Percentiles rank a stretch among this genome's conserved stretches.
phyloP scores from a whole-genome alignment of 2,329 filamentous ascomycete genomes.

The Xylaria sp. region DNA sequence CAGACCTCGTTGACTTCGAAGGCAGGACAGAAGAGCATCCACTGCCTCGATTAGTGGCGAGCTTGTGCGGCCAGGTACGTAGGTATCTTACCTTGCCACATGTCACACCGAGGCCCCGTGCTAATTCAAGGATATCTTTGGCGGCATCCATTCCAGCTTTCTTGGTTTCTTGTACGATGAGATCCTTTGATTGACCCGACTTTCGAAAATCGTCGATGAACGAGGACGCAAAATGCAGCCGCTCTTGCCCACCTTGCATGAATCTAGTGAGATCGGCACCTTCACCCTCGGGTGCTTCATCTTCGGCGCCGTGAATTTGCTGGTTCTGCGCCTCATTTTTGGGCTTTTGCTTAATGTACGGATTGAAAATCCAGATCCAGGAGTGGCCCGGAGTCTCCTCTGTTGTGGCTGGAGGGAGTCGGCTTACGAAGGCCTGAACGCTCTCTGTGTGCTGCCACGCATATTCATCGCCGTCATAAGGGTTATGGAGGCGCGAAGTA shows the following conservation, averaged over 20 bases:
- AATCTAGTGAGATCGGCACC: conserved; percentile 62
- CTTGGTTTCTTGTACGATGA: conserved; percentile 60
- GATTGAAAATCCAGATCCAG: conserved; percentile 82
- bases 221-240: conserved; percentile 58
- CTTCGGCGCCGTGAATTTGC: conserved; percentile 57
- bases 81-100: conserved; percentile 70
- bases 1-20: conserved; percentile 71
- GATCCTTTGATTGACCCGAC: conserved; percentile 50
- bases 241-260: conserved; percentile 62
- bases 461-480: conserved; percentile 63
- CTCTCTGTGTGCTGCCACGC: conserved; percentile 74
- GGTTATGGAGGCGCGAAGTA: conserved; percentile 63
- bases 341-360: conserved; percentile 58
- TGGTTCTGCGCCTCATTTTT: conserved; percentile 52
- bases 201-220: conserved; percentile 62
- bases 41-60: conserved; percentile 53
- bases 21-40: conserved; percentile 76
- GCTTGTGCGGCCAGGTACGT: conserved; percentile 9
- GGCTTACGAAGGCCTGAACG: conserved; percentile 71
- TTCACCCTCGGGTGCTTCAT: conserved; percentile 61
- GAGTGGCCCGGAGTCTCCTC: conserved; percentile 57
- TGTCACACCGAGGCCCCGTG: conserved; percentile 67
- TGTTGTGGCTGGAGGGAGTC: conserved; percentile 75
- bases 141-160: conserved; percentile 62
- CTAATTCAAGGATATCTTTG: conserved; percentile 69